Conservation (phyloP, 1,139 yeast genomes). For the Hyphopichia khmerensis region DNA sequence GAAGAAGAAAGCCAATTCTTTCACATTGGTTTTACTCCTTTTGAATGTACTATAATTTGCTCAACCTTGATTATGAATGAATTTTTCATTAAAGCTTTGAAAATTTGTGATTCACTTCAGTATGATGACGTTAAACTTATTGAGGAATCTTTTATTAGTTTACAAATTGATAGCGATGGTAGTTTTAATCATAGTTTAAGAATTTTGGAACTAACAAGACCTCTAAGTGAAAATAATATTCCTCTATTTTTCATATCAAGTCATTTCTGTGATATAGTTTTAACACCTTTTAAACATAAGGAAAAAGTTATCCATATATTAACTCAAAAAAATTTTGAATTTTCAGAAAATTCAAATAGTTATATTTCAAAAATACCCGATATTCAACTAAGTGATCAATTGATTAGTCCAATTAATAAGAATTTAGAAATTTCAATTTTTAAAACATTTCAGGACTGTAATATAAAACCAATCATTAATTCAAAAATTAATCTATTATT, state of each 20-base stretch:
- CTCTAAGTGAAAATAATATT: slow-evolving; percentile 56
- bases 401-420: slow-evolving; percentile 3
- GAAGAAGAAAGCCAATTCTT: slow-evolving; percentile 37
- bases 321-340: slow-evolving; percentile 41
- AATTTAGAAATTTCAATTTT: slow-evolving; percentile 35
- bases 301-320: slow-evolving; percentile 46
- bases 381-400: not conserved
- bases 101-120: slow-evolving; percentile 23
- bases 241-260: slow-evolving; percentile 64
- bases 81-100: slow-evolving; percentile 38
- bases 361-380: slow-evolving; percentile 14
- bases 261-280: slow-evolving; percentile 66
- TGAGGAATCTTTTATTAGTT: slow-evolving; percentile 46
- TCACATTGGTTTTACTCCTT: slow-evolving; percentile 57
- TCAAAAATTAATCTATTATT: slow-evolving; percentile 43
- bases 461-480: slow-evolving; percentile 48
- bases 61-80: slow-evolving; percentile 33
- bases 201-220: slow-evolving; percentile 59
- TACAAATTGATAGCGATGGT: slow-evolving; percentile 66
- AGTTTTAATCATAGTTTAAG: slow-evolving; percentile 51
- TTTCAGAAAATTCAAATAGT: slow-evolving; percentile 41
- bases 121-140: slow-evolving; percentile 42
- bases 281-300: slow-evolving; percentile 50
- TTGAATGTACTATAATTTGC: slow-evolving; percentile 56
- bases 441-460: slow-evolving; percentile 35